phyloP scores from a whole-genome alignment of 805 yeast genomes.

The Metschnikowia kofuensis region DNA sequence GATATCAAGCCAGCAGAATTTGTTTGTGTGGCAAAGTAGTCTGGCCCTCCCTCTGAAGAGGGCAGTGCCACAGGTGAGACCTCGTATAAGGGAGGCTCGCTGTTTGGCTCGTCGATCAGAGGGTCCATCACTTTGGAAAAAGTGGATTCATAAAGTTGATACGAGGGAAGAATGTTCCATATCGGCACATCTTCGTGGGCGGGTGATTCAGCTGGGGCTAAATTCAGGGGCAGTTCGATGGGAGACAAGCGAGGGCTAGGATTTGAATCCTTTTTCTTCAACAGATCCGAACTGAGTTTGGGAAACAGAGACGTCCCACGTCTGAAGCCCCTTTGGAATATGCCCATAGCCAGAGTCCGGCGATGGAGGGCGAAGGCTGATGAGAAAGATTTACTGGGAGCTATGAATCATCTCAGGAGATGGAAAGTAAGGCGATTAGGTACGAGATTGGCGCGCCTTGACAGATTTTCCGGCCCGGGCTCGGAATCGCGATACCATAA shows the following conservation, averaged over 20 bases:
- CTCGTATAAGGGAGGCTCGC: slow-evolving; percentile 37
- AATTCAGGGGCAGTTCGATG: background rate
- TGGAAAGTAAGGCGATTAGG: background rate
- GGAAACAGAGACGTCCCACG: slow-evolving; percentile 6
- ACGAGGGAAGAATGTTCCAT: slow-evolving; percentile 33
- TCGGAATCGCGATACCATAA: background rate
- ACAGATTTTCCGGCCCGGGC: background rate
- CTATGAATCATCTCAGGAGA: too few species aligned
- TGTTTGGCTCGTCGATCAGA: slow-evolving; percentile 23
- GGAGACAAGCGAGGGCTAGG: background rate
- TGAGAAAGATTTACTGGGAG: background rate
- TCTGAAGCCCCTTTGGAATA: slow-evolving; percentile 9
- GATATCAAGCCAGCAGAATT: background rate
- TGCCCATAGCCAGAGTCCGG: slow-evolving; percentile 9
- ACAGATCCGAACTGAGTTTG: slow-evolving; percentile 4
- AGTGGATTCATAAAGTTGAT: slow-evolving; percentile 33
- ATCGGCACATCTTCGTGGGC: slow-evolving; percentile 27
- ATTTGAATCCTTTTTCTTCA: background rate
- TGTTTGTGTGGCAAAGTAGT: slow-evolving; percentile 7
- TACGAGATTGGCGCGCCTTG: background rate
- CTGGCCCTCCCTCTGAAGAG: slow-evolving; percentile 3
- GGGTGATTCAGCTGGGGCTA: slow-evolving; percentile 23
- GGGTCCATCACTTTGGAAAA: slow-evolving; percentile 36
- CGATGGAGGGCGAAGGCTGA: background rate
- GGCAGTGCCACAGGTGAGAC: slow-evolving; percentile 20